A percentile compares a stretch with the other conserved stretches of the same genome.
These are phyloP conservation scores for Linum usitatissimum DNA, from an alignment of 345 rosid genomes.

Conservation along the genomic window DNA sequence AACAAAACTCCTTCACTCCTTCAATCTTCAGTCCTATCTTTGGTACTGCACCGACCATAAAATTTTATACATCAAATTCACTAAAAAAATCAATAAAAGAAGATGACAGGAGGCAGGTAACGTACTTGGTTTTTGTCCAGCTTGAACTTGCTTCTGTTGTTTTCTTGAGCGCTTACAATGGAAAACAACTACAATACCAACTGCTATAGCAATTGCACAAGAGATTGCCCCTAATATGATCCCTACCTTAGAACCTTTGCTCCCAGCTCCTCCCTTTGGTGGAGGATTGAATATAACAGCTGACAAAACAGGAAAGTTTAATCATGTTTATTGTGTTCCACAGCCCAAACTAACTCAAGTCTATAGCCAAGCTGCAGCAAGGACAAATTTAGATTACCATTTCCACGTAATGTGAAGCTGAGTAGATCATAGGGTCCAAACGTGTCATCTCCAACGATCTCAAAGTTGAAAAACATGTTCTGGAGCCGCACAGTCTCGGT, in stretches of 20 bases:
- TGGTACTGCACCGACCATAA: conserved; percentile 10
- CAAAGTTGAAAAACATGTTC: conserved; percentile 26
- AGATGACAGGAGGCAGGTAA: not conserved
- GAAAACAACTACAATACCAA: not conserved
- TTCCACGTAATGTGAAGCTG: conserved; percentile 22
- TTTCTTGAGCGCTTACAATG: not conserved
- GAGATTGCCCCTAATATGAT: not conserved
- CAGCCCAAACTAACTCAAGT: not conserved
- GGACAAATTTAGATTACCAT: not conserved
- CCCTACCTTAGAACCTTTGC: not conserved
- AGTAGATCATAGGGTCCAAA: conserved; percentile 53
- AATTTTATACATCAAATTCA: too few species aligned
- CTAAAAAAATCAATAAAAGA: not conserved
- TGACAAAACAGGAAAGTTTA: not conserved
- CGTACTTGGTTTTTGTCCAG: not conserved
- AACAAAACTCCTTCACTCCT: conserved; percentile 31
- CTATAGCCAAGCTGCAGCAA: not conserved
- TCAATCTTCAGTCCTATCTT: conserved; percentile 29
- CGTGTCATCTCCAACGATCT: conserved; percentile 14
- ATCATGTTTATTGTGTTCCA: too few species aligned
- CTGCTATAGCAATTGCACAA: not conserved
- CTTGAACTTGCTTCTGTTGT: not conserved
- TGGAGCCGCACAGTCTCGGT: conserved; percentile 25
- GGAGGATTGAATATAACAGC: not conserved
- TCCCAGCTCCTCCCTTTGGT: not conserved